Percentiles rank a stretch among this genome's conserved stretches.
These are phyloP conservation scores for Cucurbita moschata DNA, from an alignment of 306 rosid species.

Conservation along the genomic window DNA sequence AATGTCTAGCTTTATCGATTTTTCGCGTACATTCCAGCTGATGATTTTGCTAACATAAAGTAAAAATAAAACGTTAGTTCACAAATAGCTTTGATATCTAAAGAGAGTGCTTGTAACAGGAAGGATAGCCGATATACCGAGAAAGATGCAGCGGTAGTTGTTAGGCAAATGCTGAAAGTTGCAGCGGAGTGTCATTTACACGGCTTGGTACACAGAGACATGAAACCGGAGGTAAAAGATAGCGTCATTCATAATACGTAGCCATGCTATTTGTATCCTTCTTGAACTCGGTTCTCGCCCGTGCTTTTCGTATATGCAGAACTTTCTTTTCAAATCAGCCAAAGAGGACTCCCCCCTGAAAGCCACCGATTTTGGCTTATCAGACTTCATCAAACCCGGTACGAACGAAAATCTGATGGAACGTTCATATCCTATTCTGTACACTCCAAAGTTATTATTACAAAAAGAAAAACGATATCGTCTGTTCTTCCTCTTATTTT, in stretches of 20 bases:
- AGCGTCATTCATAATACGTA: neutral
- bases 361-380: conserved; percentile 97
- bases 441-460: conserved; percentile 9
- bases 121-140: conserved; percentile 92
- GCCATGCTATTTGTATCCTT: neutral
- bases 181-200: conserved; percentile 98
- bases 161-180: conserved; percentile 97
- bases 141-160: conserved; percentile 92
- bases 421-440: neutral
- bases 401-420: conserved; percentile 6
- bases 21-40: conserved; percentile 1
- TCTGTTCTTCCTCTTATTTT: conserved; percentile 11
- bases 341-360: conserved; percentile 60
- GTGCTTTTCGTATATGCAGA: conserved; percentile 30
- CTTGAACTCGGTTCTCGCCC: neutral
- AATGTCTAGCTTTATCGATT: conserved; percentile 6
- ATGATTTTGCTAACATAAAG: neutral
- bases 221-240: conserved; percentile 84
- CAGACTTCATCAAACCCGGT: conserved; percentile 97
- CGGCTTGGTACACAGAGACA: conserved; percentile 96
- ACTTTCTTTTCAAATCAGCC: conserved; percentile 82
- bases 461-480: neutral
- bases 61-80: neutral
- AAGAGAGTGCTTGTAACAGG: conserved; percentile 31
- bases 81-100: neutral